Base-by-base conservation (phyloP, 2,329 filamentous ascomycete genomes). In the Aurifilum marmelostoma region DNA sequence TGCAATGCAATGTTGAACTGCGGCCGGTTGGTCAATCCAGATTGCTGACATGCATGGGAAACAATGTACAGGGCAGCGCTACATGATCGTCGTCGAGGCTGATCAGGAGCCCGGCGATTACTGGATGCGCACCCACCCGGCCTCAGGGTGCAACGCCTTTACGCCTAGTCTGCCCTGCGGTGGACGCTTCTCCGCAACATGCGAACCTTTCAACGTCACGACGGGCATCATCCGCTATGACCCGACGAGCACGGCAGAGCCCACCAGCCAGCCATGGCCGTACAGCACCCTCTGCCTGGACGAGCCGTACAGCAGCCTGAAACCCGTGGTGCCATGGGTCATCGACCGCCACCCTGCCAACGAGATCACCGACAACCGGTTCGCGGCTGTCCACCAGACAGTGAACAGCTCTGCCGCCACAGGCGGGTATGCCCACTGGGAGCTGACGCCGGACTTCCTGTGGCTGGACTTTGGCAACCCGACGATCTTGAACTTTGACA, bases 11-110 rank as follows among this genome's bases (percentile, higher is more conserved):
- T 3, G 59, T n/a, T n/a, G 3, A 21, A 16, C 7, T 7, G 1
- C 4, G 1, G 18, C 43, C 7, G 2, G 7, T 47, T 37, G n/a
- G 29, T 21, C 21, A 24, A 2, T 14, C n/a, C 2, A 43, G 12
- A 34, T 66, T 58, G 27, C 52, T 58, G 24, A 65, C 63, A 21
- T 3, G 18, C 50, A 21, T 3, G 8, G 24, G 18, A 7, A 1
- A 18, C 11, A 18, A 21, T 11, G 11, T 12, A 14, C 27, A 66
- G 69, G 80, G 24, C 75, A 81, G 71, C 78, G 80, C 32, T 81
- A 81, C 73, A 78, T 80, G 68, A 78, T 84, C 7, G 75, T 84
- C 60, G 79, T 82, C 61, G 76, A 74, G 24, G 79, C 79, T 12
- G 74, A 80, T 60, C 71, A 73, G 43, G 58, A 70, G 32, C 69